Percentiles rank a stretch among this genome's conserved stretches.
Conservation (phyloP, 2,329 filamentous ascomycete genomes). For the Diplodia mutila region DNA sequence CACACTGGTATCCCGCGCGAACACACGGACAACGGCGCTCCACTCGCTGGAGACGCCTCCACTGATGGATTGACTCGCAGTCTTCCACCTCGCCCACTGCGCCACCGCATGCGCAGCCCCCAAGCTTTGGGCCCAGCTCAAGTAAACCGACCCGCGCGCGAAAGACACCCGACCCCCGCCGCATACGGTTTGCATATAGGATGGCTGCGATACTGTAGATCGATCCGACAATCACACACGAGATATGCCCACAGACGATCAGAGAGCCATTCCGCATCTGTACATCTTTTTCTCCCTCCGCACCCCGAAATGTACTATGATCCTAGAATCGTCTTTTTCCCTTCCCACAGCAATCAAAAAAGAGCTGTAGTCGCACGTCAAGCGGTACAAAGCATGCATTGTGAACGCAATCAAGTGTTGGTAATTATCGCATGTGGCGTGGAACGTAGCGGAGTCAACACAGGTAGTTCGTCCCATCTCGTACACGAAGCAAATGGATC, state of each 20-base stretch:
- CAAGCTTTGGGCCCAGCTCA: slow-evolving; percentile 91
- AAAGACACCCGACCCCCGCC: neutral
- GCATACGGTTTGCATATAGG: slow-evolving; percentile 7
- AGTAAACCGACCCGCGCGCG: slow-evolving; percentile 61
- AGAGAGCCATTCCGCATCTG: slow-evolving; percentile 3
- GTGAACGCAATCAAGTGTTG: neutral
- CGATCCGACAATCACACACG: slow-evolving; percentile 22
- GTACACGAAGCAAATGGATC: neutral
- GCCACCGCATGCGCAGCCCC: slow-evolving; percentile 89
- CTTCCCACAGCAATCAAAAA: slow-evolving; percentile 4
- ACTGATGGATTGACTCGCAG: slow-evolving; percentile 52
- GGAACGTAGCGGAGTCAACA: neutral
- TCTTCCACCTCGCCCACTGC: slow-evolving; percentile 99
- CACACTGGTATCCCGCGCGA: slow-evolving; percentile 33
- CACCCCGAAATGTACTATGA: slow-evolving; percentile 24
- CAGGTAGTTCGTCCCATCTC: neutral
- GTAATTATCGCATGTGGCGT: neutral
- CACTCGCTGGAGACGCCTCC: neutral
- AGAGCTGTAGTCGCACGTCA: slow-evolving; percentile 13
- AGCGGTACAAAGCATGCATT: slow-evolving; percentile 9
- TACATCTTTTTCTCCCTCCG: slow-evolving; percentile 5
- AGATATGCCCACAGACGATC: slow-evolving; percentile 22
- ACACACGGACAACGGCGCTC: neutral
- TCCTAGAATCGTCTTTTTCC: slow-evolving; percentile 1
- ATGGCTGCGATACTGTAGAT: slow-evolving; percentile 17